Conservation (phyloP, 345 rosid genomes). For the Noccaea caerulescens region DNA sequence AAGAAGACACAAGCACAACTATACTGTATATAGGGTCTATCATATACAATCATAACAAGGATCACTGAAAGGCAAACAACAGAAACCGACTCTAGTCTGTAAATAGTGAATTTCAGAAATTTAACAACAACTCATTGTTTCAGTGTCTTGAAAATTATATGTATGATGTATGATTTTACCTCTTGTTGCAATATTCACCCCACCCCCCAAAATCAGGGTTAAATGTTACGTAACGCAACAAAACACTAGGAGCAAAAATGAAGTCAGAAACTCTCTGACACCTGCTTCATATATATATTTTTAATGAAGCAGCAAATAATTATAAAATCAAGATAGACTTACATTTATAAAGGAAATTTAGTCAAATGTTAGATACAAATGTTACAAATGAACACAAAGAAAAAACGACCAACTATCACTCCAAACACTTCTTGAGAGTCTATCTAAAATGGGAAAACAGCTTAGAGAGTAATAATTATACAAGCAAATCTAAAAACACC, state of each 20-base stretch:
- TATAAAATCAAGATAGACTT: background rate
- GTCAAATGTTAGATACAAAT: slow-evolving; percentile 8
- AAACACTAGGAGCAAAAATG: no score
- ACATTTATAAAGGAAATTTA: background rate
- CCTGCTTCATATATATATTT: background rate
- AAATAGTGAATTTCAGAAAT: no score
- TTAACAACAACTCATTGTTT: background rate
- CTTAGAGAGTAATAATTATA: background rate
- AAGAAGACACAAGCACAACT: no score
- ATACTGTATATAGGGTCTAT: no score
- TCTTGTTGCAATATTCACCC: background rate
- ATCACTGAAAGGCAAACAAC: background rate
- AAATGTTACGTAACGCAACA: no score
- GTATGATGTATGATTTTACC: background rate
- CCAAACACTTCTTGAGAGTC: background rate
- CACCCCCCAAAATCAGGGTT: no score
- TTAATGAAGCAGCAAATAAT: background rate
- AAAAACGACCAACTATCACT: background rate
- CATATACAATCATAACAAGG: no score
- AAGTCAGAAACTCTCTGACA: slow-evolving; percentile 10
- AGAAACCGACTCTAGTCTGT: no score
- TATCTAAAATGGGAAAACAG: background rate
- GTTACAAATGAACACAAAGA: slow-evolving; percentile 9
- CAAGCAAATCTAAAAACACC: slow-evolving; percentile 6
- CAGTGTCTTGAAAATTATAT: no score